Conservation (phyloP, 192 early-diverging fungal species). For the Coemansia javaensis region DNA sequence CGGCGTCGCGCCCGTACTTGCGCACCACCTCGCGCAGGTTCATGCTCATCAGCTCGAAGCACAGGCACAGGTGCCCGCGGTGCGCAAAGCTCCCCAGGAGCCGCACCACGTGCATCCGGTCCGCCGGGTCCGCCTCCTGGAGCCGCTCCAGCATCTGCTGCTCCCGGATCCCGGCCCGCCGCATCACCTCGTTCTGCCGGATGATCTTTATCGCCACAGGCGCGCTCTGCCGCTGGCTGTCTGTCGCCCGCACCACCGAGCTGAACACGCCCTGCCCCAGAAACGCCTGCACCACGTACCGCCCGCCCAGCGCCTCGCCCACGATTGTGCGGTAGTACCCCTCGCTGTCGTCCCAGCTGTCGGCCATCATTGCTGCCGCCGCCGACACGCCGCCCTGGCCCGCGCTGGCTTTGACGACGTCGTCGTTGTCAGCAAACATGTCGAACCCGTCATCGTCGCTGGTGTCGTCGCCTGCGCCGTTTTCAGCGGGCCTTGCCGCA, state of each 20-base stretch:
- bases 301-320: conserved; percentile 78
- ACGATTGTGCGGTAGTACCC: conserved; percentile 93
- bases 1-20: conserved; percentile 91
- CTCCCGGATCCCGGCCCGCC: conserved; percentile 84
- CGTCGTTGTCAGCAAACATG: conserved; percentile 68
- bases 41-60: conserved; percentile 91
- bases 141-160: conserved; percentile 84
- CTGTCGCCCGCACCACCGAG: conserved; percentile 83
- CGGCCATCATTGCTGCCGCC: conserved; percentile 45
- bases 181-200: conserved; percentile 92
- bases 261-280: conserved; percentile 96
- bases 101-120: conserved; percentile 84
- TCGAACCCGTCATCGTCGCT: conserved; percentile 29
- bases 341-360: conserved; percentile 96
- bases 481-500: neutral
- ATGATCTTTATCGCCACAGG: conserved; percentile 96
- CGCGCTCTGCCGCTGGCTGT: conserved; percentile 60
- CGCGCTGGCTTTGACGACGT: conserved; percentile 2
- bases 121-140: conserved; percentile 75
- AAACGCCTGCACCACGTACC: conserved; percentile 81
- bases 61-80: conserved; percentile 83
- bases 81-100: conserved; percentile 85
- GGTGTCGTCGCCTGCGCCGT: conserved; percentile 2
- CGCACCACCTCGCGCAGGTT: conserved; percentile 90
- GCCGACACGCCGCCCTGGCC: conserved; percentile 4